phyloP scores from a whole-genome alignment of 2,329 filamentous ascomycete genomes.

The Diaporthe ilicicola region DNA sequence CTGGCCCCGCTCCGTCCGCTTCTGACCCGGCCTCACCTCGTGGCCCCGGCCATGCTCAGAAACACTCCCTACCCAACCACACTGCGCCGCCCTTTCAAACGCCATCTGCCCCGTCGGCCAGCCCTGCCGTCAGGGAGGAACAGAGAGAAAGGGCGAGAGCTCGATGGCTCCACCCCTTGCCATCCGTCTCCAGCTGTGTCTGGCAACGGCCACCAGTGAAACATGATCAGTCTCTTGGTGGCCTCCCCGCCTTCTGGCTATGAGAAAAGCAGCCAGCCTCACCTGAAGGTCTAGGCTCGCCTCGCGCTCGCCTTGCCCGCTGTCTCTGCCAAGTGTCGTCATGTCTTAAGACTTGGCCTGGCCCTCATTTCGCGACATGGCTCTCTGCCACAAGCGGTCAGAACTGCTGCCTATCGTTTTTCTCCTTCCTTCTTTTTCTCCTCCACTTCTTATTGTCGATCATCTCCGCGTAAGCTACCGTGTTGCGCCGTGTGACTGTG shows the following conservation, averaged over 20 bases:
- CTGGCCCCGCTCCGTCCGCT: slow-evolving; percentile 1
- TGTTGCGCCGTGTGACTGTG: neutral
- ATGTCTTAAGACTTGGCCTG: slow-evolving; percentile 24
- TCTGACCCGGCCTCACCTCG: slow-evolving; percentile 12
- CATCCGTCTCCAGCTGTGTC: neutral
- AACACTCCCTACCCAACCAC: slow-evolving; percentile 4
- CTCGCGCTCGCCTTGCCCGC: neutral
- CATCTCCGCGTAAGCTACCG: neutral
- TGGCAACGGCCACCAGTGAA: slow-evolving; percentile 13
- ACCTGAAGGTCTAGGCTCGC: neutral
- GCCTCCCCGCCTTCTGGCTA: neutral
- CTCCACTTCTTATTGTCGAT: neutral
- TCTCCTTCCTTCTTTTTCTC: neutral
- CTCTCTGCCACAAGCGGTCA: neutral
- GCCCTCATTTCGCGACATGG: slow-evolving; percentile 3
- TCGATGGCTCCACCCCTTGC: neutral
- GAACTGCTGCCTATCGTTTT: slow-evolving; percentile 19
- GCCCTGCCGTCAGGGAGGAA: neutral
- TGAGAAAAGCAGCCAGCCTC: neutral
- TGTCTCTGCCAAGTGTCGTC: neutral
- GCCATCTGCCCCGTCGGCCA: neutral
- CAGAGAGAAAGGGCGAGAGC: neutral
- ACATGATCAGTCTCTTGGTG: slow-evolving; percentile 22
- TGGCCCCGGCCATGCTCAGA: slow-evolving; percentile 16
- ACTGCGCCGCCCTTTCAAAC: neutral